Percentiles rank a stretch among this genome's conserved stretches.
phyloP scores from a whole-genome alignment of 768 basidiomycete genomes.

The Russula sp. region DNA sequence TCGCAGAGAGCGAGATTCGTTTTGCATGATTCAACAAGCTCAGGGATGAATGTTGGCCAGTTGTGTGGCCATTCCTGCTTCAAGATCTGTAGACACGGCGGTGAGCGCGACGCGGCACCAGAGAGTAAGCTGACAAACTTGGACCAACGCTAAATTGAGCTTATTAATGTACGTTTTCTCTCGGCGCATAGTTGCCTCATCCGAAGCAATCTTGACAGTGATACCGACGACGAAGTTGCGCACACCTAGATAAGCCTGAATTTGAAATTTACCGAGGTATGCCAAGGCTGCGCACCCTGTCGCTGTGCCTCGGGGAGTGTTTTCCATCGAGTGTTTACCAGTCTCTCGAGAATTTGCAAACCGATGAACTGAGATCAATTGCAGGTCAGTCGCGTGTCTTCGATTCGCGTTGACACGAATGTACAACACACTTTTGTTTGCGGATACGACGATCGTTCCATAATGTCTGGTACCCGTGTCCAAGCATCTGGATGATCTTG shows the following conservation, averaged over 20 bases:
- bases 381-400: not conserved
- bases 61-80: conserved; percentile 99
- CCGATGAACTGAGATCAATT: conserved; percentile 51
- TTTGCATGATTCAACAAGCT: conserved; percentile 95
- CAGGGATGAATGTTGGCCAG: conserved; percentile 96
- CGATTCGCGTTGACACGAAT: not conserved
- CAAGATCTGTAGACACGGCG: conserved; percentile 58
- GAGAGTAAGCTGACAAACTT: conserved; percentile 42
- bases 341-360: conserved; percentile 91
- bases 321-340: conserved; percentile 94
- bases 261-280: conserved; percentile 3
- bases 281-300: conserved; percentile 48
- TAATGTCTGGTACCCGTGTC: conserved; percentile 92
- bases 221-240: conserved; percentile 93
- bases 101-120: conserved; percentile 3
- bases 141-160: conserved; percentile 91
- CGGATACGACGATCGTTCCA: conserved; percentile 75
- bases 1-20: conserved; percentile 95
- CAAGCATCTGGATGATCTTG: conserved; percentile 96
- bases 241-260: conserved; percentile 51
- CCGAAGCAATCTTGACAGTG: conserved; percentile 88
- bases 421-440: conserved; percentile 64
- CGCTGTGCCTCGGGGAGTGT: conserved; percentile 90
- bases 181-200: conserved; percentile 79
- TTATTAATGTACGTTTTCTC: conserved; percentile 96